Conservation (phyloP, 2,329 filamentous ascomycete species). For the Canariomyces notabilis region DNA sequence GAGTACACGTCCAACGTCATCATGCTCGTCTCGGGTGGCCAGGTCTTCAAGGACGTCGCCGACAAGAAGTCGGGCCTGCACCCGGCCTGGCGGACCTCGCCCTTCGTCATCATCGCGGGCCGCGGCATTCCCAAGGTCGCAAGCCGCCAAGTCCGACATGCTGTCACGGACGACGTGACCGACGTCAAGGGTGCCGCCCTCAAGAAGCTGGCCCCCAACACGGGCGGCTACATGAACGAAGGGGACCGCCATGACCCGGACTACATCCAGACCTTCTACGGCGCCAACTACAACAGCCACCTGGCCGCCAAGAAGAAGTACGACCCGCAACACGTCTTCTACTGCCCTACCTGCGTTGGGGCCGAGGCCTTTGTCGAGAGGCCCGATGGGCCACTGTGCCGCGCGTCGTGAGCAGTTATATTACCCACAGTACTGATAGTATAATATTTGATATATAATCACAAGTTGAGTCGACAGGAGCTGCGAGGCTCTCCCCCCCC, state of each 20-base stretch:
- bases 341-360: conserved; percentile 28
- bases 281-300: conserved; percentile 28
- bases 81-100: conserved; percentile 13
- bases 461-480: no score
- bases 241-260: conserved; percentile 31
- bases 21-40: conserved; percentile 13
- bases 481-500: no score
- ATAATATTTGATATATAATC: no score
- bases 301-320: conserved; percentile 29
- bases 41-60: conserved; percentile 9
- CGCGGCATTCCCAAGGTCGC: conserved; percentile 9
- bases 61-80: conserved; percentile 10
- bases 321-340: conserved; percentile 30
- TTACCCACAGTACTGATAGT: no score
- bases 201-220: conserved; percentile 10
- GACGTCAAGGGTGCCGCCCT: conserved; percentile 11
- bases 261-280: conserved; percentile 30
- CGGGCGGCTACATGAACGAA: conserved; percentile 30
- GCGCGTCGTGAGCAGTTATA: conserved; percentile 1
- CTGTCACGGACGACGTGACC: conserved; percentile 1
- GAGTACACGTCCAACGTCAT: conserved; percentile 14
- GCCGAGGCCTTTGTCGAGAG: conserved; percentile 22
- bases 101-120: conserved; percentile 9
- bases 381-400: conserved; percentile 13
- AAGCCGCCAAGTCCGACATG: conserved; percentile 1